phyloP scores from a whole-genome alignment of 495 filamentous ascomycete species.

The Lineolata rhizophorae region DNA sequence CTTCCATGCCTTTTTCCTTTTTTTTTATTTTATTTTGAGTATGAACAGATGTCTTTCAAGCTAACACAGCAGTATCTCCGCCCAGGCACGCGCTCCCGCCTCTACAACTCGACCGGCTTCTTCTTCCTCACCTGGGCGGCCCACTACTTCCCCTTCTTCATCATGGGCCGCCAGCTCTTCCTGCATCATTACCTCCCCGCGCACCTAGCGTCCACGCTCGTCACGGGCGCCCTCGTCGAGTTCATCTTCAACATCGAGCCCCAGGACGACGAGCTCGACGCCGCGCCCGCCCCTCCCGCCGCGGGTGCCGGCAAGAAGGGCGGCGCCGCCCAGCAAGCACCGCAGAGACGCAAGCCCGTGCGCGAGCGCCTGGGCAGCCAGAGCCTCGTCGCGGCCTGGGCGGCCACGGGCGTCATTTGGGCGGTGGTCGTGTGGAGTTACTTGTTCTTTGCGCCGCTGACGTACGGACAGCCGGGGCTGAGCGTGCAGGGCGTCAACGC shows the following conservation, averaged over 20 bases:
- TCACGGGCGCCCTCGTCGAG: slow-evolving; percentile 88
- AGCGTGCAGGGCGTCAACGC: slow-evolving; percentile 56
- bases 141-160: slow-evolving; percentile 53
- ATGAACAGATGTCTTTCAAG: background rate
- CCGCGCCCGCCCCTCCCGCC: no score
- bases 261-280: slow-evolving; percentile 24
- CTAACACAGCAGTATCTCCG: no score
- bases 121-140: slow-evolving; percentile 80
- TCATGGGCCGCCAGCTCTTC: slow-evolving; percentile 58
- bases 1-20: background rate
- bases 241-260: slow-evolving; percentile 81
- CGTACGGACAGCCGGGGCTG: slow-evolving; percentile 88
- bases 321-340: no score
- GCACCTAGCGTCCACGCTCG: slow-evolving; percentile 77
- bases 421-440: slow-evolving; percentile 52
- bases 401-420: slow-evolving; percentile 48
- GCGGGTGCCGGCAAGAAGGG: slow-evolving; percentile 24
- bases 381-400: slow-evolving; percentile 58
- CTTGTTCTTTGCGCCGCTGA: slow-evolving; percentile 83
- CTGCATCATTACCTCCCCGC: slow-evolving; percentile 65
- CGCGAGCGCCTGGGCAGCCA: slow-evolving; percentile 62
- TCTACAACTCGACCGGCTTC: slow-evolving; percentile 97
- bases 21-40: slow-evolving; percentile 1
- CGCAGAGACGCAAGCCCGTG: slow-evolving; percentile 47
- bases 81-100: slow-evolving; percentile 63